These are phyloP conservation scores for Ogataea glucozyma DNA, from an alignment of 805 yeast genomes.

Conservation along the genomic window DNA sequence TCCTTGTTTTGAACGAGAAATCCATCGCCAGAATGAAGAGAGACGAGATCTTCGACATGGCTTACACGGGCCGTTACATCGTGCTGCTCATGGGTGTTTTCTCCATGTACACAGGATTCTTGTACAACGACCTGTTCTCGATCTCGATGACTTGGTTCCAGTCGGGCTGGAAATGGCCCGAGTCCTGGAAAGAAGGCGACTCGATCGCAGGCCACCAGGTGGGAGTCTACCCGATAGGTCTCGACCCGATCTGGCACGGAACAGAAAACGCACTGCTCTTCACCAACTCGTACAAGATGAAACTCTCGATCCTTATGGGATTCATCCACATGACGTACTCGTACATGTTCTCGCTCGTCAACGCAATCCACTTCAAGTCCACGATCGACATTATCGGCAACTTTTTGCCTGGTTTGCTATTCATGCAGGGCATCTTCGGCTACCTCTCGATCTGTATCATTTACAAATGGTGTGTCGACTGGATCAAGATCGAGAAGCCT, in stretches of 20 bases:
- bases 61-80: constrained; percentile 89
- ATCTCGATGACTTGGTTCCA: constrained; percentile 83
- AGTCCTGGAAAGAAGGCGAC: constrained; percentile 66
- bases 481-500: constrained; percentile 72
- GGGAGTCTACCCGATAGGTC: constrained; percentile 79
- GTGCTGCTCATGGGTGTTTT: constrained; percentile 89
- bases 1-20: constrained; percentile 72
- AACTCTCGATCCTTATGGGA: constrained; percentile 91
- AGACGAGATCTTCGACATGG: constrained; percentile 97
- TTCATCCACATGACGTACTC: constrained; percentile 93
- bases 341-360: constrained; percentile 78
- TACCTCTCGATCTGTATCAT: constrained; percentile 82
- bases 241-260: constrained; percentile 97
- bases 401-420: constrained; percentile 89
- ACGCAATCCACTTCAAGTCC: constrained; percentile 68
- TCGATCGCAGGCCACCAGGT: constrained; percentile 62
- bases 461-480: constrained; percentile 93
- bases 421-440: constrained; percentile 97
- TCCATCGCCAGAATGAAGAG: constrained; percentile 66
- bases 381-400: constrained; percentile 85
- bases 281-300: constrained; percentile 96
- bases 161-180: constrained; percentile 96
- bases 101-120: constrained; percentile 91
- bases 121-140: constrained; percentile 93
- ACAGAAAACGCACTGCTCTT: constrained; percentile 88